Evolutionary conservation across 768 basidiomycete genomes (phyloP), one percentile per base, ranked within the genome.

Genomic region (Kwoniella sp.): DNA sequence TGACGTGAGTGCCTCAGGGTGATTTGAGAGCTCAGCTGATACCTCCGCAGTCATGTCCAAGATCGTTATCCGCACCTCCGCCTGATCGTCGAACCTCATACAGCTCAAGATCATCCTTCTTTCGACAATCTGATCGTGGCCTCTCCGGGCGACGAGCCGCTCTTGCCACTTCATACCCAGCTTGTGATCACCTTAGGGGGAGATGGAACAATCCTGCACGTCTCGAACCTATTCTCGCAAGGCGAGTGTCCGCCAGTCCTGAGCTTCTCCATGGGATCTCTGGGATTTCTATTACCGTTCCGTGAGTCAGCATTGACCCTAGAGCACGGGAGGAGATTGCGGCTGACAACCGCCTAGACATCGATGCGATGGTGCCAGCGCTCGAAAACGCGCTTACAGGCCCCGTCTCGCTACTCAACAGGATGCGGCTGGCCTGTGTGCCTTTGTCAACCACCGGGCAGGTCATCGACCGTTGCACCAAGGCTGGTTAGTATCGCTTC

Each of bases 121-220:
- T 61, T 45, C 26, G 33, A 53, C 4, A 51, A 57, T 10, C 51
- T 62, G 17, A 59, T 59, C 10, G 46, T 66, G 5, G 37, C 50
- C 11, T 37, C 56, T 22, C 36, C 50, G n/a, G 60, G 56, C 9
- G 64, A 70, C 23, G 50, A 59, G 19, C 39, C 20, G 1, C 48
- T 67, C 3, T 46, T 70, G 14, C 45, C 57, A 0, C 34, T 51
- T 1, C 56, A 63, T 37, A 87, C 93, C 52, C 87, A 90, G 70
- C 78, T 96, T 8, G 85, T 95, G 17, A 83, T 95, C 23, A 93
- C 92, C 0, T 76, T 96, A 1, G 92, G 92, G 38, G 92, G 92
- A 28, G 92, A 96, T 68, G 92, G 92, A 8, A 95, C 92, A 5
- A 91, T 95, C 42, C 79, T 96, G 1, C 90, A 92, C 68, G 88